Conservation (phyloP, 164 flowering plant genomes). For the Akebia trifoliata region DNA sequence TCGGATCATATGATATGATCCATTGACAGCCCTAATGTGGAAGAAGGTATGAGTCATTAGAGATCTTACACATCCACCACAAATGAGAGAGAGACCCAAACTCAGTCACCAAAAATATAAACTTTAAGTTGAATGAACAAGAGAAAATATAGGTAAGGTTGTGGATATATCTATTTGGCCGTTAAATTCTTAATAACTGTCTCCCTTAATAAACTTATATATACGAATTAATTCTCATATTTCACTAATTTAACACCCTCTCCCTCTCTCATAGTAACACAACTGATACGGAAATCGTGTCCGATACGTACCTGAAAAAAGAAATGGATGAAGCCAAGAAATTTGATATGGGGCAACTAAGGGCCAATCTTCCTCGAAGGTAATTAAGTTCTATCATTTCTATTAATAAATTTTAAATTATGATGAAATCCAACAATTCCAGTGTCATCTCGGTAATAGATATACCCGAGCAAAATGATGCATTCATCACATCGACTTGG, state of each 20-base stretch:
- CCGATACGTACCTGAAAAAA: not conserved
- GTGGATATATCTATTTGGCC: not conserved
- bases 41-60: too few relatives aligned
- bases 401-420: too few relatives aligned
- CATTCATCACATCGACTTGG: too few relatives aligned
- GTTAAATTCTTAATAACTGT: not conserved
- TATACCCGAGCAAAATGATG: too few relatives aligned
- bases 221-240: not conserved
- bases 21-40: too few relatives aligned
- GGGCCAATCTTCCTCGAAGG: constrained; percentile 39
- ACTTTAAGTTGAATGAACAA: not conserved
- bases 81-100: not conserved
- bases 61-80: too few relatives aligned
- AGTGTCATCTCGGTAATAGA: too few relatives aligned
- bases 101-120: not conserved
- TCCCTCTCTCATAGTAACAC: not conserved
- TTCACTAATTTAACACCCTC: not conserved
- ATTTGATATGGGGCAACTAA: constrained; percentile 41
- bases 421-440: too few relatives aligned
- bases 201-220: not conserved
- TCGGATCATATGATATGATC: too few relatives aligned
- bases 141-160: constrained; percentile 9
- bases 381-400: too few relatives aligned
- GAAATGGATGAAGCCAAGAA: not conserved
- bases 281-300: not conserved